Conservation (phyloP, 305 asterid species). For the Petunia hybrid region DNA sequence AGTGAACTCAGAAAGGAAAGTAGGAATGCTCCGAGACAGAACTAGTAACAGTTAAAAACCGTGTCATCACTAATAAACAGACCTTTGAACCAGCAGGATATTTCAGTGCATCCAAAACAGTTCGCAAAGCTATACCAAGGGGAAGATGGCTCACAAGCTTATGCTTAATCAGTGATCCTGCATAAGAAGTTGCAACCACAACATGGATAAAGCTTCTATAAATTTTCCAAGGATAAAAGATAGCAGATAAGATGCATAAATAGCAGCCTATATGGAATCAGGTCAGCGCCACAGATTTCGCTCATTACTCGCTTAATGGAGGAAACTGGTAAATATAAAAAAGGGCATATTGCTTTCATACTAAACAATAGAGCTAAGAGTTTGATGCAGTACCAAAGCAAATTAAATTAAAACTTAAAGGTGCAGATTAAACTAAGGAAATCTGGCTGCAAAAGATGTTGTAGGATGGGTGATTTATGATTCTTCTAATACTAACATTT, state of each 20-base stretch:
- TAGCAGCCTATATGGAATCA: no score
- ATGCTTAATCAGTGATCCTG: conserved; percentile 89
- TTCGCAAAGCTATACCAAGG: conserved; percentile 92
- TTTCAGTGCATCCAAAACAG: conserved; percentile 86
- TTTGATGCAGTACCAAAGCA: no score
- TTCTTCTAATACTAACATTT: no score
- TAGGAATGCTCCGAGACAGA: conserved; percentile 36
- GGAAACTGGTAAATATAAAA: no score
- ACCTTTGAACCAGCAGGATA: conserved; percentile 92
- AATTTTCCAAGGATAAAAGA: background rate
- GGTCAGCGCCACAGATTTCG: no score
- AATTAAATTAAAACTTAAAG: no score
- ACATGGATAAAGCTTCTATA: conserved; percentile 2
- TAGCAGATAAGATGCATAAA: background rate
- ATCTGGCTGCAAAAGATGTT: no score
- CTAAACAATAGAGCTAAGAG: no score
- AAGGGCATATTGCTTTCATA: no score
- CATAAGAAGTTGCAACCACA: conserved; percentile 29
- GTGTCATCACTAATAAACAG: background rate
- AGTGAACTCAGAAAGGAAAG: conserved; percentile 18
- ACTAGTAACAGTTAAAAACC: background rate
- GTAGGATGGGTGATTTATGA: no score
- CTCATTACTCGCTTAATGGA: no score
- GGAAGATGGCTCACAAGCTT: conserved; percentile 82
- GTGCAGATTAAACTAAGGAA: no score